A percentile compares a stretch with the other conserved stretches of the same genome.
Conservation (phyloP, 768 basidiomycete species). For the Boletus rubropictus region DNA sequence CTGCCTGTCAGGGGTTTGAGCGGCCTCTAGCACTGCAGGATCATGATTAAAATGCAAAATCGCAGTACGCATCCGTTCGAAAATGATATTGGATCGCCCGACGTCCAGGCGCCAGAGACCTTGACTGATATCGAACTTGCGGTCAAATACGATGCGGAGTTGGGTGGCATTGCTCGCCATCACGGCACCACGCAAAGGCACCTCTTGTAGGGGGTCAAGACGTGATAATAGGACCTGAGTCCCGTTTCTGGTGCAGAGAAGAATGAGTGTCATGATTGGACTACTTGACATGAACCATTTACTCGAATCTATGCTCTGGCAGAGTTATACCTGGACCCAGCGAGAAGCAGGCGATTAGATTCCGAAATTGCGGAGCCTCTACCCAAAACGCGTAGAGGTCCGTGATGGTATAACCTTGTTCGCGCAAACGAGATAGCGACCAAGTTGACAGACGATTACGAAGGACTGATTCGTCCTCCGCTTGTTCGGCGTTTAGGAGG, state of each 20-base stretch:
- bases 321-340: slow-evolving; percentile 58
- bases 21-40: slow-evolving; percentile 37
- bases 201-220: slow-evolving; percentile 54
- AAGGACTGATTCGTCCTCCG: slow-evolving; percentile 54
- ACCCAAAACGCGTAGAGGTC: slow-evolving; percentile 66
- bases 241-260: slow-evolving; percentile 50
- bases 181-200: slow-evolving; percentile 50
- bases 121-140: slow-evolving; percentile 39
- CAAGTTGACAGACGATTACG: slow-evolving; percentile 63
- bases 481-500: slow-evolving; percentile 53
- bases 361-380: slow-evolving; percentile 55
- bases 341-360: slow-evolving; percentile 59
- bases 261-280: slow-evolving; percentile 1
- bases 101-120: slow-evolving; percentile 67
- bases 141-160: slow-evolving; percentile 53
- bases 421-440: slow-evolving; percentile 51
- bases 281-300: slow-evolving; percentile 20
- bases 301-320: slow-evolving; percentile 70
- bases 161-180: slow-evolving; percentile 45
- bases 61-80: slow-evolving; percentile 65
- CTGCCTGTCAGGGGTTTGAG: slow-evolving; percentile 36
- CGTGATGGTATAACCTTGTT: slow-evolving; percentile 71
- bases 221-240: slow-evolving; percentile 62
- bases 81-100: slow-evolving; percentile 59
- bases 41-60: slow-evolving; percentile 53